Evolutionary conservation across 2,329 filamentous ascomycete species (phyloP), one percentile per base, ranked within the genome.

Genomic region (Sordariomycetes sp.): DNA sequence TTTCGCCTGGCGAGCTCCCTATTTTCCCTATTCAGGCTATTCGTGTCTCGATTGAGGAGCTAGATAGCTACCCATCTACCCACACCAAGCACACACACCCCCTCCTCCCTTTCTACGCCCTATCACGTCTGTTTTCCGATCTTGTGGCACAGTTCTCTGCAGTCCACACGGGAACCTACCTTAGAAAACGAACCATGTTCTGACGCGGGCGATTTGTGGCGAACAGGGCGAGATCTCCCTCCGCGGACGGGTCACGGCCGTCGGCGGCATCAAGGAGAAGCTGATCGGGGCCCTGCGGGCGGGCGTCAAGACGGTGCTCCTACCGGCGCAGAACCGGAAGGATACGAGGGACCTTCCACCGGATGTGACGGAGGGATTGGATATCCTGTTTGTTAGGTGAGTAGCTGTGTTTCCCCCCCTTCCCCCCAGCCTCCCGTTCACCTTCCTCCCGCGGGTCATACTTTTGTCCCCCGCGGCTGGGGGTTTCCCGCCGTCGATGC

Each of bases 261-360:
- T 99, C 40, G 94, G 94, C 57, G 94, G 94, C 20, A 97, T 99
- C 75, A 97, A 97, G 74, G 93, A 99, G 82, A 99, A 99, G 73
- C 79, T 97, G 57, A 97, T 99, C 68, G 94, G 94, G 24, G 94
- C 94, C 10, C 78, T 95, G 68, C 82, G 93, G 58, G 94, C 94
- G 1, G 94, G 94, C 32, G 93, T 99, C 61, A 96, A 96, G 79
- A 93, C 90, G 35, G 93, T 99, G 8, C 71, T 99, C 60, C 76
- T 99, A 8, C 94, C 94, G 3, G 82, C 87, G 35, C 87, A 89
- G 64, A 99, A 99, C 70, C 82, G 86, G 62, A 97, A 97, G 74
- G 94, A 99, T 69, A 87, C 89, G 60, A 89, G 88, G 71, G 93
- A 97, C 72, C 77, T 97, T 58, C 94, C 94, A 0, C 80, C 87